Conservation (phyloP, 768 basidiomycete genomes). For the Boletus rubroflammeus region DNA sequence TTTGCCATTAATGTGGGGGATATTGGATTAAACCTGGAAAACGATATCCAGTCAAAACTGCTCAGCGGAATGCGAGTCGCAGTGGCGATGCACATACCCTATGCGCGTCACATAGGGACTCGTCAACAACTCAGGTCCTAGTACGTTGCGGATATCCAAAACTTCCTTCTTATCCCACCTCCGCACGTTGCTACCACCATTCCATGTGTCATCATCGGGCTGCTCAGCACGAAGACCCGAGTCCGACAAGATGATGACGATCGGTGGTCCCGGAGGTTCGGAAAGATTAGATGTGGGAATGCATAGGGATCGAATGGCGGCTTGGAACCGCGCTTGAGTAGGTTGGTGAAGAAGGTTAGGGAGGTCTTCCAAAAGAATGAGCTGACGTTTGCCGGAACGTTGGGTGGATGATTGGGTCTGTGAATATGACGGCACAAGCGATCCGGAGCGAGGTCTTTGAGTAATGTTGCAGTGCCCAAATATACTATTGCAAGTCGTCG, state of each 20-base stretch:
- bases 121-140: slow-evolving; percentile 65
- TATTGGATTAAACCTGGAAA: slow-evolving; percentile 82
- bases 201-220: slow-evolving; percentile 45
- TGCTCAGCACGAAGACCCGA: slow-evolving; percentile 72
- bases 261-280: slow-evolving; percentile 42
- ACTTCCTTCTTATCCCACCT: slow-evolving; percentile 52
- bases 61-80: not conserved
- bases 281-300: slow-evolving; percentile 23
- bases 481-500: slow-evolving; percentile 55
- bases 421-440: slow-evolving; percentile 2
- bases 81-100: slow-evolving; percentile 44
- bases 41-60: slow-evolving; percentile 1
- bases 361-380: slow-evolving; percentile 85
- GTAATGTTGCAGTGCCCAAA: slow-evolving; percentile 30
- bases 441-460: slow-evolving; percentile 4
- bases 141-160: slow-evolving; percentile 63
- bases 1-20: slow-evolving; percentile 81
- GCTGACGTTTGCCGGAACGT: slow-evolving; percentile 38
- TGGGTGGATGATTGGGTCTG: not conserved
- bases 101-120: slow-evolving; percentile 79
- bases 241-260: slow-evolving; percentile 84
- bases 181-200: slow-evolving; percentile 38
- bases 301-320: slow-evolving; percentile 56
- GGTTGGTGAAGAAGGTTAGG: slow-evolving; percentile 81
- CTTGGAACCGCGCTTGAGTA: slow-evolving; percentile 71